A percentile compares a stretch with the other conserved stretches of the same genome.
Conservation (phyloP, 129 eudicot species). For the Centrapalus pauciflorus region DNA sequence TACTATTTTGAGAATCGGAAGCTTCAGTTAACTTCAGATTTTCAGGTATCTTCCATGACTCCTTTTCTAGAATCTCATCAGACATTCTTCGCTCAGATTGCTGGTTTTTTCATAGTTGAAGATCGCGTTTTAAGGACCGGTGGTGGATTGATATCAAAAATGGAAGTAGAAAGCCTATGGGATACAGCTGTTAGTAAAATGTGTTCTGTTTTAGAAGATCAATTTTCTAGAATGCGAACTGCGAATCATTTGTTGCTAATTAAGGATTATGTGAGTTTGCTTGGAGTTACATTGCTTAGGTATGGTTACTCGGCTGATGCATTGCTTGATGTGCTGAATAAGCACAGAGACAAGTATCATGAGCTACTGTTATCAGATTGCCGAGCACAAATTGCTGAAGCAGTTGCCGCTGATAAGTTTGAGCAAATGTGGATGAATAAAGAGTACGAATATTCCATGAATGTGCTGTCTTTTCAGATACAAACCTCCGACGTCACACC, state of each 20-base stretch:
- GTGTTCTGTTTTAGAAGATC: constrained; percentile 98
- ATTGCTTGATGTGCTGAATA: constrained; percentile 91
- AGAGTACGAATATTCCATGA: constrained; percentile 98
- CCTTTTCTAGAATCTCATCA: constrained; percentile 96
- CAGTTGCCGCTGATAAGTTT: constrained; percentile 81
- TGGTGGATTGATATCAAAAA: constrained; percentile 79
- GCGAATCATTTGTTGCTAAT: constrained; percentile 96
- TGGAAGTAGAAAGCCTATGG: constrained; percentile 97
- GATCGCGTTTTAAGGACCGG: constrained; percentile 93
- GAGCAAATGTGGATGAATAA: constrained; percentile 99
- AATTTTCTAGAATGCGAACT: constrained; percentile 95
- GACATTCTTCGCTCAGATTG: constrained; percentile 93
- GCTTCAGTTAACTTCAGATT: constrained; percentile 91
- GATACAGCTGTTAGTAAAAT: constrained; percentile 94
- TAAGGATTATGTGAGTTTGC: constrained; percentile 95
- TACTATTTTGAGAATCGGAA: constrained; percentile 90
- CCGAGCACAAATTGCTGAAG: constrained; percentile 83
- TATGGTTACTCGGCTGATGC: constrained; percentile 92
- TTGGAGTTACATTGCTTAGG: constrained; percentile 81
- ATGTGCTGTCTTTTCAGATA: constrained; percentile 91
- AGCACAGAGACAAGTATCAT: constrained; percentile 96
- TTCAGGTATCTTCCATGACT: constrained; percentile 96
- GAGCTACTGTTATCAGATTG: constrained; percentile 90
- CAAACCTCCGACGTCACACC: constrained; percentile 84
- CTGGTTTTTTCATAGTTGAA: constrained; percentile 93